Conservation (phyloP, 2,329 filamentous ascomycete genomes). For the Berkeleyomyces basicola region DNA sequence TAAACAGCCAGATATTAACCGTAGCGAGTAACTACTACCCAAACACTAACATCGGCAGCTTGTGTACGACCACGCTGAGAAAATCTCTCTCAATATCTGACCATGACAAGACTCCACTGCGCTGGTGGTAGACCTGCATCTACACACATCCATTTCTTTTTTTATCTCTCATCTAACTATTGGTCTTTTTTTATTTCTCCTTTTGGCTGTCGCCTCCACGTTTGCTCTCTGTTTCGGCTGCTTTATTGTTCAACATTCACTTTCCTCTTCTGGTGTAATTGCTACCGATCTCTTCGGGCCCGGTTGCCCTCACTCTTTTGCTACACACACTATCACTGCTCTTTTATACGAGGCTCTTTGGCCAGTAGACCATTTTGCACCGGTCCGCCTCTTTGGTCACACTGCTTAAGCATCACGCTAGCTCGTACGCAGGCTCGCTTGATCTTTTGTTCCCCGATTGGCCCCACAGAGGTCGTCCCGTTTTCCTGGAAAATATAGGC, state of each 20-base stretch:
- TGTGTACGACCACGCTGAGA: neutral
- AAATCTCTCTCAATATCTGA: neutral
- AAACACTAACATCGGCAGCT: neutral
- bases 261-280: neutral
- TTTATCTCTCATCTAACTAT: neutral
- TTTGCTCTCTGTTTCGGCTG: neutral
- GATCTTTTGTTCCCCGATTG: constrained; percentile 1
- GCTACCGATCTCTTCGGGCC: neutral
- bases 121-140: neutral
- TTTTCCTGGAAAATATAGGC: constrained; percentile 4
- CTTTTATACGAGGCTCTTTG: neutral
- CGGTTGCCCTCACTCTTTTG: neutral
- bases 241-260: neutral
- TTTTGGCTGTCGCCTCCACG: neutral
- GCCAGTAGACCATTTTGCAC: neutral
- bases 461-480: neutral
- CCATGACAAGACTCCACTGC: neutral
- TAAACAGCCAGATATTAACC: neutral
- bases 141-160: neutral
- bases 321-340: neutral
- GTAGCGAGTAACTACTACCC: neutral
- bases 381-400: neutral
- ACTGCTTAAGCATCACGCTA: neutral
- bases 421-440: neutral
- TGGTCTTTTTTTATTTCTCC: neutral